A percentile compares a stretch with the other conserved stretches of the same genome.
Conservation (phyloP, 2,329 filamentous ascomycete genomes). For the Akanthomyces lecanii region DNA sequence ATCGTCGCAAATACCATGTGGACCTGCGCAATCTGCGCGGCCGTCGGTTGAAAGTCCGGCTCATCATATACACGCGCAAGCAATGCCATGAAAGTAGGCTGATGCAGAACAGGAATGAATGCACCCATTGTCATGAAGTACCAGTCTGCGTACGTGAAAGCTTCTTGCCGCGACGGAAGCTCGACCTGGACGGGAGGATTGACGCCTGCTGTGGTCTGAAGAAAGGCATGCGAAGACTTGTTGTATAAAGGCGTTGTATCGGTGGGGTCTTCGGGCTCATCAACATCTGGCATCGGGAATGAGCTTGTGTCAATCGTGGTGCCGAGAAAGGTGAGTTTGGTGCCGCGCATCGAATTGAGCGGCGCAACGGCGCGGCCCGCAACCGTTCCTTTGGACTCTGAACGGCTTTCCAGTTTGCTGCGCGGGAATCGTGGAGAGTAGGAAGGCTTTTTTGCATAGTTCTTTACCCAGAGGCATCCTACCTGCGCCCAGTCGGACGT, state of each 20-base stretch:
- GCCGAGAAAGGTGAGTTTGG: constrained; percentile 71
- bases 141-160: constrained; percentile 67
- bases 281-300: constrained; percentile 62
- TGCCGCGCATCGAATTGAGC: constrained; percentile 71
- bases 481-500: constrained; percentile 28
- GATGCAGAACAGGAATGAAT: constrained; percentile 74
- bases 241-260: constrained; percentile 53
- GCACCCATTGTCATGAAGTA: constrained; percentile 70
- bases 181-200: constrained; percentile 54
- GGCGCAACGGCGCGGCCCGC: constrained; percentile 59
- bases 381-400: constrained; percentile 62
- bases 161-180: constrained; percentile 60
- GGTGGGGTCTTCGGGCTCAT: constrained; percentile 46
- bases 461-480: constrained; percentile 34
- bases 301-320: constrained; percentile 75
- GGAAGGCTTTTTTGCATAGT: constrained; percentile 23
- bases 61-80: constrained; percentile 67
- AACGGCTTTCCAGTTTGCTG: constrained; percentile 36
- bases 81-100: constrained; percentile 65
- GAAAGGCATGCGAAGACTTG: constrained; percentile 67
- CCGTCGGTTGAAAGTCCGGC: constrained; percentile 54
- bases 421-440: constrained; percentile 29
- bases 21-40: constrained; percentile 64
- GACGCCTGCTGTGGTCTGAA: constrained; percentile 60
- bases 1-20: constrained; percentile 79